Conservation (phyloP, 352 stramenopile genomes). For the Plasmopara viticola region DNA sequence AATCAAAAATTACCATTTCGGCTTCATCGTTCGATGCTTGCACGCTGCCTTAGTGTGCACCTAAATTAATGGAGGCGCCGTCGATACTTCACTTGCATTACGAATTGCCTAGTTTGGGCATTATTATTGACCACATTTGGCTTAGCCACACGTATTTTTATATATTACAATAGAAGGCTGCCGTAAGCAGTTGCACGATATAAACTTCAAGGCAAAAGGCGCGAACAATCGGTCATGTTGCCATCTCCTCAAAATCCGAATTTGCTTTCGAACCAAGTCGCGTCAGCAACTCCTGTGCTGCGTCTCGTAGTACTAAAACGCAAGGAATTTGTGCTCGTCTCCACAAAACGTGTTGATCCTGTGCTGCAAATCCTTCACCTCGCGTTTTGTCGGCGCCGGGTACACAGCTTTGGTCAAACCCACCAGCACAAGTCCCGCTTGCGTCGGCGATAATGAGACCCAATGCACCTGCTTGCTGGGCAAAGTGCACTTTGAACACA, state of each 20-base stretch:
- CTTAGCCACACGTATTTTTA: too few species aligned
- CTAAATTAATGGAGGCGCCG: too few species aligned
- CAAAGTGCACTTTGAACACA: constrained; percentile 61
- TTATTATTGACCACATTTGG: too few species aligned
- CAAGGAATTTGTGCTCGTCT: constrained; percentile 49
- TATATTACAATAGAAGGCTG: too few species aligned
- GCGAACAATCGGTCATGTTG: constrained; percentile 1
- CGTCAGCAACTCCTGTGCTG: constrained; percentile 28
- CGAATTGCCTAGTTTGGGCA: too few species aligned
- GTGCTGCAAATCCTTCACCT: constrained; percentile 52
- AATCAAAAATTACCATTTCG: too few species aligned
- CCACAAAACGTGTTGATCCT: constrained; percentile 55
- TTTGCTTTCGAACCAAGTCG: constrained; percentile 4
- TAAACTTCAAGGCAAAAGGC: too few species aligned
- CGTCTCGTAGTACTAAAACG: constrained; percentile 38
- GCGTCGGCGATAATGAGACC: constrained; percentile 59
- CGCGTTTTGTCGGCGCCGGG: constrained; percentile 38
- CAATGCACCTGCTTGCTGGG: constrained; percentile 56
- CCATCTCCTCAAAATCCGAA: constrained; percentile 10
- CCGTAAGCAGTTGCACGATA: too few species aligned
- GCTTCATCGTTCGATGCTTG: too few species aligned
- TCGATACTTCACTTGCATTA: too few species aligned
- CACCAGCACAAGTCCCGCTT: constrained; percentile 30
- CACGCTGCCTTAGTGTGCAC: too few species aligned
- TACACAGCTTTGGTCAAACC: constrained; percentile 70